A percentile compares a stretch with the other conserved stretches of the same genome.
Evolutionary conservation across 371 early-diverging fungal genomes (phyloP).

Genomic region (Batrachochytrium dendrobatidis): DNA sequence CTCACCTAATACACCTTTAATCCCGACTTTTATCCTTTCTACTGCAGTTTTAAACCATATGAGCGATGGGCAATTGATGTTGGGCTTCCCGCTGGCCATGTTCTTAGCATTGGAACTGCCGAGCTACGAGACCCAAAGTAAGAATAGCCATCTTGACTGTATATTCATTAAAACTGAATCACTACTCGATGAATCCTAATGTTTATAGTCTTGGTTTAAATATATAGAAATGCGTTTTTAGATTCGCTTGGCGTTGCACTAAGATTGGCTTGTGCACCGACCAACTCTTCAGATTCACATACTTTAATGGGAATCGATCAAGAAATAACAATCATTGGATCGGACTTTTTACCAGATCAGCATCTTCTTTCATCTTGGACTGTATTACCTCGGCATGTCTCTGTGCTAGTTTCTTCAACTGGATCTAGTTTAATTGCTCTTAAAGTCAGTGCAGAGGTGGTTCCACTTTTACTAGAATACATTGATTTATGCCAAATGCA

Average conservation of each 20-base stretch:
- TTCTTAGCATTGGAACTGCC: conserved; percentile 6
- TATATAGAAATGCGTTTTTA: conserved; percentile 2
- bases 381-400: background rate
- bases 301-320: too few relatives aligned
- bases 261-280: background rate
- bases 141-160: background rate
- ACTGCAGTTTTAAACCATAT: background rate
- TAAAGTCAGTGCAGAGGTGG: too few relatives aligned
- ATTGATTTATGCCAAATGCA: too few relatives aligned
- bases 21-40: too few relatives aligned
- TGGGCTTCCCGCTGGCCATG: conserved; percentile 5
- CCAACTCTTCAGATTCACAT: background rate
- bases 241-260: background rate
- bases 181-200: too few relatives aligned
- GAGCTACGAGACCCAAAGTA: background rate
- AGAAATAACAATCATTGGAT: background rate
- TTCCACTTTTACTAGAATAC: too few relatives aligned
- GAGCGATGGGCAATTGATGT: conserved; percentile 15
- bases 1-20: too few relatives aligned
- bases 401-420: background rate
- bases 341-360: background rate
- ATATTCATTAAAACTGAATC: too few relatives aligned
- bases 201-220: background rate
- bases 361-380: background rate
- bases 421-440: too few relatives aligned